A percentile compares a stretch with the other conserved stretches of the same genome.
These are phyloP conservation scores for Dothistroma septosporum DNA, from an alignment of 2,329 filamentous ascomycete species.

Conservation along the genomic window DNA sequence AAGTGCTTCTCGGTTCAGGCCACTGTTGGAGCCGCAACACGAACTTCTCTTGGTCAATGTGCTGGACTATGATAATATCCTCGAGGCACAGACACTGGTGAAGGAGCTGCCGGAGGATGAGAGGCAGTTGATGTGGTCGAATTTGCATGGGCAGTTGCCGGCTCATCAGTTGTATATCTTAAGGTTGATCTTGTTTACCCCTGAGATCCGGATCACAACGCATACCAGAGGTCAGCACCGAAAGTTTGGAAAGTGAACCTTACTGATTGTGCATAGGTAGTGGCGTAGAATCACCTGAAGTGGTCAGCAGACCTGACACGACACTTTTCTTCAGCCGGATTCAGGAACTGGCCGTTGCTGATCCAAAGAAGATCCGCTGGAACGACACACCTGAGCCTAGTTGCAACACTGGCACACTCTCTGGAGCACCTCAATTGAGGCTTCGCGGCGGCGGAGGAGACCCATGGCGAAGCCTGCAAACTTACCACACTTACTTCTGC, in stretches of 20 bases:
- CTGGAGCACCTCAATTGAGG: not conserved
- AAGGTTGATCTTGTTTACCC: constrained; percentile 4
- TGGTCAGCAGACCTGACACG: not conserved
- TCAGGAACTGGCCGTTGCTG: not conserved
- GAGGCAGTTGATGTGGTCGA: not conserved
- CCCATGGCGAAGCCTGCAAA: not conserved
- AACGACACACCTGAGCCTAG: not conserved
- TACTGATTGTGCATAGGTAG: not conserved
- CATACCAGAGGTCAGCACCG: not conserved
- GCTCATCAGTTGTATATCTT: constrained; percentile 3
- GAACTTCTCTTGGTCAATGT: constrained; percentile 4
- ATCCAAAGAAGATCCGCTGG: not conserved
- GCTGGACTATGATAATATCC: not conserved
- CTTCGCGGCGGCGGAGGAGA: constrained; percentile 6
- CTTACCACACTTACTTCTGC: not conserved
- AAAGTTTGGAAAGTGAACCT: not conserved
- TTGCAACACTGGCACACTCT: not conserved
- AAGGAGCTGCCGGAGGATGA: not conserved
- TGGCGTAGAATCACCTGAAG: not conserved
- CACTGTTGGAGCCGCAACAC: constrained; percentile 4
- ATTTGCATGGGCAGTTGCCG: not conserved
- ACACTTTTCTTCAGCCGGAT: not conserved
- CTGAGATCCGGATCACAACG: constrained; percentile 3
- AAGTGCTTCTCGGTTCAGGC: constrained; percentile 4
- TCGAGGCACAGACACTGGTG: not conserved